Evolutionary conservation across 306 rosid genomes (phyloP), one percentile per base, ranked within the genome.

Genomic region (Gillenia trifoliata): DNA sequence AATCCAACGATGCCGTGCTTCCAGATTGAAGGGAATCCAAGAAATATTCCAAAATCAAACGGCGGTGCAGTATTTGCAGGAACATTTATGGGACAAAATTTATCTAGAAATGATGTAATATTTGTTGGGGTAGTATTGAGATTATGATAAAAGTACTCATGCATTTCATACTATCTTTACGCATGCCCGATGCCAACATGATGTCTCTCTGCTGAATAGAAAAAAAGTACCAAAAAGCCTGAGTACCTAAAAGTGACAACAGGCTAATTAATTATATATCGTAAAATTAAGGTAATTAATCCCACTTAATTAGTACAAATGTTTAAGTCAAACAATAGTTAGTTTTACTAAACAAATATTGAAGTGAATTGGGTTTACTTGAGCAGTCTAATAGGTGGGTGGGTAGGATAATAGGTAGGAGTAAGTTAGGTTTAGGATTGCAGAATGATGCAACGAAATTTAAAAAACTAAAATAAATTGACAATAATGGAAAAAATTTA

Each of bases 11-110:
- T 4, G 12, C 55, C 9, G 80, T 70, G 1, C 59, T 62, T 25
- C 77, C 79, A 40, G 82, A 69, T 13, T 60, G 26, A 17, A 73
- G n/a, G 43, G 88, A 83, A 30, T 65, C n/a, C 82, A 40, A 50
- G 78, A 49, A 75, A 82, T 40, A 82, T 85, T 52, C 86, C 86
- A n/a, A 81, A 85, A 54, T 85, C 78, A 67, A 85, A 79, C 10
- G 30, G 45, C 6, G 1, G 1, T 3, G 54, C 15, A n/a, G 50
- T 11, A 47, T 73, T 64, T 17, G 45, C 15, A 20, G 63, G 20
- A 12, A 4, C 29, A 17, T 64, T 12, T 49, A 79, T n/a, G 2
- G 82, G 73, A 12, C 84, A 81, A n/a, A n/a, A n/a, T 12, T 7
- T 19, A 30, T 65, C 13, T n/a, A 76, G 64, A 41, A 54, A 68